Conservation (phyloP, 805 yeast genomes). For the Candida alai region DNA sequence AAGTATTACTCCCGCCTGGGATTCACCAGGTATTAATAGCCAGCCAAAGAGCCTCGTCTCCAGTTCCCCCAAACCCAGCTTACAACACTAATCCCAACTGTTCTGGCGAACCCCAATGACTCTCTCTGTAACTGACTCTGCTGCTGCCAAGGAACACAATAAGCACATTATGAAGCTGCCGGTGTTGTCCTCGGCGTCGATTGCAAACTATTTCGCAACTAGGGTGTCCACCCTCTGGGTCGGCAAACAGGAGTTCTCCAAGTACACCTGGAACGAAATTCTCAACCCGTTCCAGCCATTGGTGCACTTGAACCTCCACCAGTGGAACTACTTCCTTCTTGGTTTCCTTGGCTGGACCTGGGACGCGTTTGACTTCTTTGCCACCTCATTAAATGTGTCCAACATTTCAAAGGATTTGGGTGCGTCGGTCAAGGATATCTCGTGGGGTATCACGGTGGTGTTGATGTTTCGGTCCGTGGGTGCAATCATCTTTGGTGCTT, state of each 20-base stretch:
- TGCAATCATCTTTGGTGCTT: constrained; percentile 60
- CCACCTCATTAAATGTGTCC: constrained; percentile 53
- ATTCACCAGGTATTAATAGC: no score
- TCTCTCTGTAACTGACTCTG: no score
- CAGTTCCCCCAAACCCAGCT: no score
- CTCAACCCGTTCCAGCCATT: constrained; percentile 45
- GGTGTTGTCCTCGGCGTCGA: constrained; percentile 7
- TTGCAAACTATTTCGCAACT: constrained; percentile 34
- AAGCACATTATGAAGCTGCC: constrained; percentile 25
- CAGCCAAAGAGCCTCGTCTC: no score
- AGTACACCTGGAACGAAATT: constrained; percentile 34
- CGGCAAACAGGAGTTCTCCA: constrained; percentile 39
- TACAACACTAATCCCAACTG: no score
- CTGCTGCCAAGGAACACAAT: constrained; percentile 30
- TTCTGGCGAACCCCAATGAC: no score
- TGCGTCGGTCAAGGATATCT: constrained; percentile 44
- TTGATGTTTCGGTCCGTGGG: constrained; percentile 71
- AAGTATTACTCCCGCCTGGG: no score
- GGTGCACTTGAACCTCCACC: constrained; percentile 28
- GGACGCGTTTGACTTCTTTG: constrained; percentile 71
- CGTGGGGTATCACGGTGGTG: constrained; percentile 73
- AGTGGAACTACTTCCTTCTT: constrained; percentile 57
- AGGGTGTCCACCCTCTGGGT: constrained; percentile 48
- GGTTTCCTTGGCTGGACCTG: constrained; percentile 68
- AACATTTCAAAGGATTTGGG: constrained; percentile 48